phyloP scores from a whole-genome alignment of 495 filamentous ascomycete species.

The Chaetomium tenue region DNA sequence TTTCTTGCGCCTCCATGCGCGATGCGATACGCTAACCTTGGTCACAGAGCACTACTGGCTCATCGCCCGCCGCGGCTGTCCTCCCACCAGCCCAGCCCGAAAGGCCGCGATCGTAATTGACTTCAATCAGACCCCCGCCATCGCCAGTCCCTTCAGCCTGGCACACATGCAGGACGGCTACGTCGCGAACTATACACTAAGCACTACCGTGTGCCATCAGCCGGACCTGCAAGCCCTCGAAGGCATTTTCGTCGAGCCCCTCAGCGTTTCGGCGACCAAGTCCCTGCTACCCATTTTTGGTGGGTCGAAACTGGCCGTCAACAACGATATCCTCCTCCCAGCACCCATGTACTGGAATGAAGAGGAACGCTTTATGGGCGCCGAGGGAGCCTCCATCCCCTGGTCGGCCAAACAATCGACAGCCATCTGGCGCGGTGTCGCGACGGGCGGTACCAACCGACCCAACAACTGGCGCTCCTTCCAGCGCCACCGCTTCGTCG shows the following conservation, averaged over 20 bases:
- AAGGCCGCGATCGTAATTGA: constrained; percentile 42
- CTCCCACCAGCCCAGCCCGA: constrained; percentile 58
- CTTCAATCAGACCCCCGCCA: constrained; percentile 44
- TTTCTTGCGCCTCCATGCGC: not conserved
- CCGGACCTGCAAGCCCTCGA: constrained; percentile 59
- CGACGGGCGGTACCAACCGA: constrained; percentile 64
- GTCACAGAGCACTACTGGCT: constrained; percentile 58
- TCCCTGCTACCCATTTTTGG: constrained; percentile 70
- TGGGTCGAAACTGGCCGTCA: constrained; percentile 71
- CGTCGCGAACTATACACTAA: constrained; percentile 63
- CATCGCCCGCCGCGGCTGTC: constrained; percentile 59
- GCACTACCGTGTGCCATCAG: constrained; percentile 64
- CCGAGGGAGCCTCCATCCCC: constrained; percentile 45
- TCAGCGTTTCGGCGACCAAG: constrained; percentile 54
- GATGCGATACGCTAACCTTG: constrained; percentile 24
- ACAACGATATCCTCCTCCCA: constrained; percentile 80
- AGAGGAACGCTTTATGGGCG: constrained; percentile 66
- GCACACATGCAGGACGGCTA: constrained; percentile 55
- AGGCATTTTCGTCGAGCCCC: constrained; percentile 67
- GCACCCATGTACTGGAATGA: constrained; percentile 72
- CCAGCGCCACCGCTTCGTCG: constrained; percentile 71
- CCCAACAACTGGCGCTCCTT: constrained; percentile 64
- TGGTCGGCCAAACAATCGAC: constrained; percentile 58
- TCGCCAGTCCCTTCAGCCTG: constrained; percentile 40
- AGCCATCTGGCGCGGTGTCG: constrained; percentile 69